Base-by-base conservation (phyloP, 768 basidiomycete species). In the Leucocoprinus birnbaumii region DNA sequence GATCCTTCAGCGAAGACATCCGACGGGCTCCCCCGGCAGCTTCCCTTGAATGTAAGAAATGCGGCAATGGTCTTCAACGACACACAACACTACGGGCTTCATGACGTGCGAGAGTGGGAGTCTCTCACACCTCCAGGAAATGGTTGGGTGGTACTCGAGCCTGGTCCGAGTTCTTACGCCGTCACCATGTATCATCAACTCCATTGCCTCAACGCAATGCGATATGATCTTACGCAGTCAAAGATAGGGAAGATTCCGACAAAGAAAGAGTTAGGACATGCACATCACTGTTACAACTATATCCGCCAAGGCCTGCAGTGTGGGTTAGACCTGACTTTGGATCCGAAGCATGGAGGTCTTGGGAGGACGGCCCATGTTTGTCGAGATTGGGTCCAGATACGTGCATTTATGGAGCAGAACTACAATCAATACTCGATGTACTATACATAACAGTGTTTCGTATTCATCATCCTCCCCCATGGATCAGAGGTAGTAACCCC, bases 171-270 rank as follows among this genome's bases (percentile, higher is more conserved):
- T 3, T 48, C 57, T 13, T 61, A 51, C 38, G 59, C 57, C 6
- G 54, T 61, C 3, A 44, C 59, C 21, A 58, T 61, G 59, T 61
- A 61, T 40, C 59, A 61, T 50, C 59, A 61, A 42, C 45, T 61
- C 3, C 59, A 61, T 35, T 61, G 59, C 35, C 53, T 61, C 7
- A 58, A 61, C 31, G 47, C 53, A 21, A 55, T 61, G 40, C 59
- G 59, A 11, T 58, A 61, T 41, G 57, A 58, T 31, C 54, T 61
- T 9, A 55, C 57, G 3, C 57, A 58, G 22, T 53, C 57, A 13
- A 58, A 53, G 19, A 53, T 53, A 14, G 57, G 57, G 37, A 53
- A 53, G 41, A 21, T 35, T 2, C 46, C 57, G 4, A 58, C 57
- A 9, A 9, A n/a, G 21, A 40, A 35, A 16, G 57, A 53, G 3